phyloP scores from a whole-genome alignment of 208 protist genomes.

The Lotmaria passim region DNA sequence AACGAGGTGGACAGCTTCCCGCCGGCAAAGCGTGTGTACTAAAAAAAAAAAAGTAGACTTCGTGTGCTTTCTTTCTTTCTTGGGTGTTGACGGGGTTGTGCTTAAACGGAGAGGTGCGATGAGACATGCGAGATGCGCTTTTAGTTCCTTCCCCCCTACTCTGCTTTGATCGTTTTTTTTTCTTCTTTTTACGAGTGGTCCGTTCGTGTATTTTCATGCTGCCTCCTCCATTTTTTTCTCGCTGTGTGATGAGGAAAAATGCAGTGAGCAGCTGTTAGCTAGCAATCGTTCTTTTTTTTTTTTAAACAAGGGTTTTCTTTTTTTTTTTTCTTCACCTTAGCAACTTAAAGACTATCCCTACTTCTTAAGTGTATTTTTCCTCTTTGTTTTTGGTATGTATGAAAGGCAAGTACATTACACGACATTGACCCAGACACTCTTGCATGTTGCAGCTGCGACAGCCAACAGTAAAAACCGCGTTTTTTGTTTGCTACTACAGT shows the following conservation, averaged over 20 bases:
- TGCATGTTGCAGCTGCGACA: neutral
- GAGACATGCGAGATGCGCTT: constrained; percentile 9
- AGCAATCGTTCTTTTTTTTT: constrained; percentile 13
- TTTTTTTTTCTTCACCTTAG: constrained; percentile 16
- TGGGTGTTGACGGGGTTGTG: neutral
- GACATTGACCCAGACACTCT: neutral
- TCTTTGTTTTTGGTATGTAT: neutral
- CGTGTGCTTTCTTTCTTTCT: neutral
- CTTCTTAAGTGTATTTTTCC: constrained; percentile 15
- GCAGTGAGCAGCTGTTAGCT: constrained; percentile 2
- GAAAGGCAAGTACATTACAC: neutral
- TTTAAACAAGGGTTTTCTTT: too few species aligned
- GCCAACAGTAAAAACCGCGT: too few species aligned
- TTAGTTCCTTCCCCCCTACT: neutral
- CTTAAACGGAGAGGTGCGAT: constrained; percentile 1
- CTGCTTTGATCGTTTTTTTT: neutral
- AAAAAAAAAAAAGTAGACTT: constrained; percentile 22
- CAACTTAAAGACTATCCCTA: constrained; percentile 23
- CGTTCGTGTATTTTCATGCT: neutral
- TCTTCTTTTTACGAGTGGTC: neutral
- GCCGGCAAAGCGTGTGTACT: constrained; percentile 94
- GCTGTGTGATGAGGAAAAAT: neutral
- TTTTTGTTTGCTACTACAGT: too few species aligned
- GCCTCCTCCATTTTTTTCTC: neutral
- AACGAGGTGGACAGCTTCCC: constrained; percentile 89